phyloP scores from a whole-genome alignment of 768 basidiomycete genomes.

The Russula virescens region DNA sequence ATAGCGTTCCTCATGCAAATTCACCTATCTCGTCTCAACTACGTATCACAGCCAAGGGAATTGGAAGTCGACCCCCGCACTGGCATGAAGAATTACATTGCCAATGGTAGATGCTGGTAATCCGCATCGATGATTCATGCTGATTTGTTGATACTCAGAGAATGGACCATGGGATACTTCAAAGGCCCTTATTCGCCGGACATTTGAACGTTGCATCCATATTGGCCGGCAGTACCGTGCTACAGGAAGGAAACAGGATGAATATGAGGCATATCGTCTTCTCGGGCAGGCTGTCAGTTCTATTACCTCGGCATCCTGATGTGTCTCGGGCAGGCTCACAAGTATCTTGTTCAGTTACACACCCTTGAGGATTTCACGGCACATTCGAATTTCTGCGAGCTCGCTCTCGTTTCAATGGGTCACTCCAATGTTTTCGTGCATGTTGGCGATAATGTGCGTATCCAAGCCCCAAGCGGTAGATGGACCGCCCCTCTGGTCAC shows the following conservation, averaged over 20 bases:
- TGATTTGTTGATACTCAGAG: conserved; percentile 35
- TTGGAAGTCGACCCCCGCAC: conserved; percentile 78
- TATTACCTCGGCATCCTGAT: not conserved
- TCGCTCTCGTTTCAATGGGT: conserved; percentile 70
- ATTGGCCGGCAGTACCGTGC: conserved; percentile 60
- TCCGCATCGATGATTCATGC: not conserved
- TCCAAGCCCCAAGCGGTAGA: conserved; percentile 69
- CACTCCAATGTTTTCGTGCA: conserved; percentile 76
- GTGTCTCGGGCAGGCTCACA: not conserved
- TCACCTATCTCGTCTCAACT: not conserved
- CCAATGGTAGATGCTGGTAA: conserved; percentile 12
- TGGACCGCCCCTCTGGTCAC: conserved; percentile 80
- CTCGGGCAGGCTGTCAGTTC: conserved; percentile 56
- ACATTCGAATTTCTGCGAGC: conserved; percentile 88
- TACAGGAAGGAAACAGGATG: conserved; percentile 54
- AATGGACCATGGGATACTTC: conserved; percentile 85
- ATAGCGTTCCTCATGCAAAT: not conserved
- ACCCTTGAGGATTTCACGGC: conserved; percentile 85
- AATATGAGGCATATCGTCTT: conserved; percentile 75
- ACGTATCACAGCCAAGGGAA: conserved; percentile 54
- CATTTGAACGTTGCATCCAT: conserved; percentile 73
- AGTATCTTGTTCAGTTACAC: conserved; percentile 46
- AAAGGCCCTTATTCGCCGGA: conserved; percentile 66
- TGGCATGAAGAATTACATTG: conserved; percentile 78
- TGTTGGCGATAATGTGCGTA: conserved; percentile 72